phyloP scores from a whole-genome alignment of 2,329 filamentous ascomycete species.

The Cytospora leucostoma region DNA sequence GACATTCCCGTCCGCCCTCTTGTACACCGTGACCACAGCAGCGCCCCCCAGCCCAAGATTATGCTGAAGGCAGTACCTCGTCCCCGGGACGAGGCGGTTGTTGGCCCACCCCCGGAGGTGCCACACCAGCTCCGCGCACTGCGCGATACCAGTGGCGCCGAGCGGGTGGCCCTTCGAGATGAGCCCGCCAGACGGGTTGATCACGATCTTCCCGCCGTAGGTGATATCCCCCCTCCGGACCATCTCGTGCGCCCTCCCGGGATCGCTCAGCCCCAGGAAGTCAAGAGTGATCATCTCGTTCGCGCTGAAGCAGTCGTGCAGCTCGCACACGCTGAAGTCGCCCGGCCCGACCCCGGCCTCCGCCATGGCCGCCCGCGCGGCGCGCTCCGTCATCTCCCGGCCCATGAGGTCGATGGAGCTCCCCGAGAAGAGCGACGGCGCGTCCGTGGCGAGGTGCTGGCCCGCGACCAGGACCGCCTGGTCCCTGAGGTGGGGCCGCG shows the following conservation, averaged over 20 bases:
- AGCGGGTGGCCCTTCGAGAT: slow-evolving; percentile 97
- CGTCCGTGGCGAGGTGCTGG: slow-evolving; percentile 84
- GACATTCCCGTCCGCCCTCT: slow-evolving; percentile 73
- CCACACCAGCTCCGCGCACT: slow-evolving; percentile 95
- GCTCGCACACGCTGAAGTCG: slow-evolving; percentile 82
- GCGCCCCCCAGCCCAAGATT: slow-evolving; percentile 92
- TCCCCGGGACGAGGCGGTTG: slow-evolving; percentile 72
- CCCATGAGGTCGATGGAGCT: slow-evolving; percentile 88
- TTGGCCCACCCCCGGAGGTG: slow-evolving; percentile 95
- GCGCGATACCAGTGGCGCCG: slow-evolving; percentile 90
- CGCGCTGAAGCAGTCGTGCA: slow-evolving; percentile 95
- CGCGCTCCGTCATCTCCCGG: slow-evolving; percentile 77
- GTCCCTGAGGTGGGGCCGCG: slow-evolving; percentile 75
- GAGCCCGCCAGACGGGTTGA: slow-evolving; percentile 92
- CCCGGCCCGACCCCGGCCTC: slow-evolving; percentile 70
- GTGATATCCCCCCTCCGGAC: slow-evolving; percentile 87
- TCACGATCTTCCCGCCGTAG: slow-evolving; percentile 78
- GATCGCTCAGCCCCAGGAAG: slow-evolving; percentile 74
- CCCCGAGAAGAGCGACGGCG: slow-evolving; percentile 73
- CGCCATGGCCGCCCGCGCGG: slow-evolving; percentile 67
- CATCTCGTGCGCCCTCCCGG: slow-evolving; percentile 88
- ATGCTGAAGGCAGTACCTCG: slow-evolving; percentile 79
- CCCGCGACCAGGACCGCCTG: slow-evolving; percentile 90
- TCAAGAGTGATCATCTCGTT: slow-evolving; percentile 94
- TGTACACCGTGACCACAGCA: slow-evolving; percentile 87